Percentiles rank a stretch among this genome's conserved stretches.
Conservation (phyloP, 2,329 filamentous ascomycete genomes). For the Fonsecaea pedrosoi region DNA sequence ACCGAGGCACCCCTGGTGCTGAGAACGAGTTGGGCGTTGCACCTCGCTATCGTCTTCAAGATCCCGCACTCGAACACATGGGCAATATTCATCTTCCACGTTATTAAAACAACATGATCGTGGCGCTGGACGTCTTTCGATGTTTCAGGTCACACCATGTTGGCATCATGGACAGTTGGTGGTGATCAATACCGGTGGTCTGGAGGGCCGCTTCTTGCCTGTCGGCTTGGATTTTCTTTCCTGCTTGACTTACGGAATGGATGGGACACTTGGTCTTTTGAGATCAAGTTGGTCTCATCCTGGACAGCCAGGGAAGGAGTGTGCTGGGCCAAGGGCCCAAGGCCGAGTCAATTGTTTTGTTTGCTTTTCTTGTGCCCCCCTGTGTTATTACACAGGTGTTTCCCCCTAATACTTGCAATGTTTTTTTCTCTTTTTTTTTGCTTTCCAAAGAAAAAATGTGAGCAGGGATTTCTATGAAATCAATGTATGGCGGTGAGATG, state of each 20-base stretch:
- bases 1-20: slow-evolving; percentile 78
- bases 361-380: slow-evolving; percentile 1
- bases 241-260: slow-evolving; percentile 21
- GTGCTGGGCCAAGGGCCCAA: slow-evolving; percentile 19
- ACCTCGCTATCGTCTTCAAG: slow-evolving; percentile 38
- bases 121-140: slow-evolving; percentile 34
- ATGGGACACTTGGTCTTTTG: slow-evolving; percentile 29
- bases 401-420: slow-evolving; percentile 28
- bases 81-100: slow-evolving; percentile 26
- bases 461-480: slow-evolving; percentile 10
- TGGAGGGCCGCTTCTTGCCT: slow-evolving; percentile 31
- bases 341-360: neutral
- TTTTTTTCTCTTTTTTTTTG: slow-evolving; percentile 19
- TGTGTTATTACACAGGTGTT: slow-evolving; percentile 28
- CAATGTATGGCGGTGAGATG: slow-evolving; percentile 15
- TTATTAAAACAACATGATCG: slow-evolving; percentile 35
- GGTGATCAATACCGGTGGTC: slow-evolving; percentile 24
- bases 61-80: slow-evolving; percentile 27
- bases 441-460: slow-evolving; percentile 3
- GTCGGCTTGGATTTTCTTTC: slow-evolving; percentile 29
- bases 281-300: slow-evolving; percentile 26
- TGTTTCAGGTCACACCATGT: slow-evolving; percentile 34
- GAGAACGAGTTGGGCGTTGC: slow-evolving; percentile 63
- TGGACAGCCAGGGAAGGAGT: slow-evolving; percentile 12
- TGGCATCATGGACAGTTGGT: slow-evolving; percentile 29